These are phyloP conservation scores for Moricandia moricandioides DNA, from an alignment of 345 rosid genomes.

Conservation along the genomic window DNA sequence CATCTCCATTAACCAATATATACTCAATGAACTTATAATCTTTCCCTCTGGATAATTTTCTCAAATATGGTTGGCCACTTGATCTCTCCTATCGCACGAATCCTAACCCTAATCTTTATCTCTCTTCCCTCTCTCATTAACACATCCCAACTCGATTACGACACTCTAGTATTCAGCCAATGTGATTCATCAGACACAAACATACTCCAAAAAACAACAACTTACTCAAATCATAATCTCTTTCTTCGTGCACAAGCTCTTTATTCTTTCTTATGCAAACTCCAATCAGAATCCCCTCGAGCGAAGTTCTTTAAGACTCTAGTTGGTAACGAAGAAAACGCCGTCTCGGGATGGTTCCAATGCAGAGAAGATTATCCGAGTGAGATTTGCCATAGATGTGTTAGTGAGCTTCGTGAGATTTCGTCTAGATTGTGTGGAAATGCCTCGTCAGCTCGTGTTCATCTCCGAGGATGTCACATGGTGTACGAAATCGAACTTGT, in stretches of 20 bases:
- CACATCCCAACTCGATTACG: slow-evolving; percentile 39
- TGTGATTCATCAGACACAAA: slow-evolving; percentile 38
- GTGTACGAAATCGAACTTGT: slow-evolving; percentile 46
- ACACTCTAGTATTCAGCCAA: slow-evolving; percentile 49
- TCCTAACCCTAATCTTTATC: slow-evolving; percentile 21
- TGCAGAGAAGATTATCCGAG: slow-evolving; percentile 55
- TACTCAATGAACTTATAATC: not conserved
- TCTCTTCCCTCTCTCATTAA: slow-evolving; percentile 17
- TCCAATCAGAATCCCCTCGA: slow-evolving; percentile 44
- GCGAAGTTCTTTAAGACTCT: slow-evolving; percentile 59
- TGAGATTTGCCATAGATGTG: slow-evolving; percentile 52
- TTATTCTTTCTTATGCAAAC: slow-evolving; percentile 44
- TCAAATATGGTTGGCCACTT: slow-evolving; percentile 20
- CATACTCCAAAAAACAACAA: slow-evolving; percentile 10
- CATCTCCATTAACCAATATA: not conserved
- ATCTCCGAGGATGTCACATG: slow-evolving; percentile 71
- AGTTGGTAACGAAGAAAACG: slow-evolving; percentile 38
- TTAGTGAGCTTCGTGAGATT: slow-evolving; percentile 41
- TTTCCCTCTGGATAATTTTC: not conserved
- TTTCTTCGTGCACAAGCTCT: slow-evolving; percentile 43
- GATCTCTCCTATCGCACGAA: slow-evolving; percentile 24
- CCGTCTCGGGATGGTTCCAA: slow-evolving; percentile 64
- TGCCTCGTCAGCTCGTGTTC: slow-evolving; percentile 54
- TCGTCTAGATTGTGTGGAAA: slow-evolving; percentile 43
- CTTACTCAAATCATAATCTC: slow-evolving; percentile 4